Evolutionary conservation across 2,329 filamentous ascomycete species (phyloP).

Genomic region (Cytospora chrysosperma): DNA sequence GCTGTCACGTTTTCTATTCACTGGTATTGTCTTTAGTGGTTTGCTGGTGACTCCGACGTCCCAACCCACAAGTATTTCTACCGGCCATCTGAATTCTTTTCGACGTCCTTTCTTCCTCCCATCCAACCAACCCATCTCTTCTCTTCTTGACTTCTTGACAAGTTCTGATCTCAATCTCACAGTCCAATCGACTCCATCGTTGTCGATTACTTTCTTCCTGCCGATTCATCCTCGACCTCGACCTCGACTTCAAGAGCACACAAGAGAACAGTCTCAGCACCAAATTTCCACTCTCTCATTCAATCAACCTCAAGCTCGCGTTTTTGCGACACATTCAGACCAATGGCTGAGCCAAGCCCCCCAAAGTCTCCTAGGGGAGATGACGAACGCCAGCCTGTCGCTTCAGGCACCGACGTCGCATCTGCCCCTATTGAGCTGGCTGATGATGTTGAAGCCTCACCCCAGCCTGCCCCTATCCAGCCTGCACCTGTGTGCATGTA

Average conservation of each 20-base stretch:
- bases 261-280: slow-evolving; percentile 51
- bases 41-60: background rate
- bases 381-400: slow-evolving; percentile 14
- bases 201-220: slow-evolving; percentile 16
- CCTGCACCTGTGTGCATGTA: slow-evolving; percentile 50
- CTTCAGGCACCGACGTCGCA: slow-evolving; percentile 26
- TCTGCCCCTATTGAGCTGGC: slow-evolving; percentile 10
- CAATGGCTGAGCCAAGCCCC: slow-evolving; percentile 31
- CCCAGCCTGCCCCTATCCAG: slow-evolving; percentile 18
- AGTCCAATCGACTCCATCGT: slow-evolving; percentile 19
- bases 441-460: background rate
- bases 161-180: slow-evolving; percentile 7
- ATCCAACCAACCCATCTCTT: background rate
- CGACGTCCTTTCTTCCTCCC: background rate
- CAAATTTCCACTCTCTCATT: slow-evolving; percentile 40
- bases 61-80: slow-evolving; percentile 13
- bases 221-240: slow-evolving; percentile 25
- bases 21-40: background rate
- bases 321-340: slow-evolving; percentile 27
- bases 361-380: slow-evolving; percentile 30
- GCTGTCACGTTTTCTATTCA: background rate
- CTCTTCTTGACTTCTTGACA: too few species aligned
- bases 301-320: slow-evolving; percentile 23
- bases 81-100: background rate
- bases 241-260: slow-evolving; percentile 35